Evolutionary conservation across 352 stramenopile species (phyloP).

Genomic region (Globisporangium middletonii): DNA sequence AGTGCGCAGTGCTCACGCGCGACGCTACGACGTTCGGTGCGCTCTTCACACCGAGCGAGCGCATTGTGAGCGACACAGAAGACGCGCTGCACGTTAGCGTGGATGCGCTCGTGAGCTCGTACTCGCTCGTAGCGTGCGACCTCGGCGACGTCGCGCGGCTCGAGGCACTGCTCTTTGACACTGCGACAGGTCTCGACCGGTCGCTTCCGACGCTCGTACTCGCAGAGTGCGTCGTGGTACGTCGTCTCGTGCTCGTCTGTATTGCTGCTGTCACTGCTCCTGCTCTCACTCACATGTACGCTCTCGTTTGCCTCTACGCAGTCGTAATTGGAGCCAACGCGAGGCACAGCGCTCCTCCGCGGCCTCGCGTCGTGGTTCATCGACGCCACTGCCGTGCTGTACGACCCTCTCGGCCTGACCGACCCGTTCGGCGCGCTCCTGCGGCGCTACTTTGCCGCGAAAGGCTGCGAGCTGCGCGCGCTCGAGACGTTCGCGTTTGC

Average conservation of each 20-base stretch:
- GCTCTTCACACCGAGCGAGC: slow-evolving; percentile 14
- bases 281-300: too few species aligned
- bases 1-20: slow-evolving; percentile 29
- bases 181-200: slow-evolving; percentile 21
- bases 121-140: slow-evolving; percentile 49
- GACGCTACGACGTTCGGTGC: slow-evolving; percentile 14
- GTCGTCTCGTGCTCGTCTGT: background rate
- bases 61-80: background rate
- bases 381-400: slow-evolving; percentile 39
- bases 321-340: slow-evolving; percentile 57
- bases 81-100: slow-evolving; percentile 22
- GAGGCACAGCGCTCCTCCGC: slow-evolving; percentile 36
- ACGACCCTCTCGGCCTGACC: slow-evolving; percentile 52
- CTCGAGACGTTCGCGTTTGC: slow-evolving; percentile 27
- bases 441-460: slow-evolving; percentile 58
- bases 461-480: slow-evolving; percentile 60
- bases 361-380: slow-evolving; percentile 37
- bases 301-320: slow-evolving; percentile 7
- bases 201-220: slow-evolving; percentile 48
- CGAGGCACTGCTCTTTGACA: slow-evolving; percentile 15
- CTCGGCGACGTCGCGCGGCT: slow-evolving; percentile 41
- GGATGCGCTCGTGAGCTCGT: slow-evolving; percentile 16
- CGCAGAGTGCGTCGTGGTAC: slow-evolving; percentile 69
- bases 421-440: slow-evolving; percentile 42
- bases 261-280: background rate